Evolutionary conservation across 202 grass and related monocot species (phyloP).

Genomic region (Elaeis oleifera): DNA sequence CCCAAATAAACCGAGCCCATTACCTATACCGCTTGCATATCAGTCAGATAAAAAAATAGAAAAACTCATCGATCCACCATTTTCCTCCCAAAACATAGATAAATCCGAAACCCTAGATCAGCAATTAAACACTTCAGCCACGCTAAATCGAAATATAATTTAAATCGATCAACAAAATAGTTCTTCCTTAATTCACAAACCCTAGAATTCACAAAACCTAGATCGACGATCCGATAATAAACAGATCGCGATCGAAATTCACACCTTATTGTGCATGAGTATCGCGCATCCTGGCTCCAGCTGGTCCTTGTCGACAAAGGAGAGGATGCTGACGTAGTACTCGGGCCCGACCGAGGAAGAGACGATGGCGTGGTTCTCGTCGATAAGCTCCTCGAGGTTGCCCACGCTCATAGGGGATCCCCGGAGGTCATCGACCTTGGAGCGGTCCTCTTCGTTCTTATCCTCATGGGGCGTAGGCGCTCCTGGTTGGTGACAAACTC

Average conservation of each 20-base stretch:
- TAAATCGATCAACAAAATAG: too few relatives aligned
- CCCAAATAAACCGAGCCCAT: too few relatives aligned
- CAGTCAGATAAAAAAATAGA: too few relatives aligned
- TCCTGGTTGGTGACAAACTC: slow-evolving; percentile 93
- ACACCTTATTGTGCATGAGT: slow-evolving; percentile 93
- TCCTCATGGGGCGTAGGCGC: slow-evolving; percentile 87
- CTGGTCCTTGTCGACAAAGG: slow-evolving; percentile 98
- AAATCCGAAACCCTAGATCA: too few relatives aligned
- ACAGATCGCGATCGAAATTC: neutral
- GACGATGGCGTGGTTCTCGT: slow-evolving; percentile 94
- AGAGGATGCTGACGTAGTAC: slow-evolving; percentile 94
- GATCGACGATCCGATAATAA: slow-evolving; percentile 11
- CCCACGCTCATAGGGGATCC: slow-evolving; percentile 95
- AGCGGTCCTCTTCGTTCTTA: slow-evolving; percentile 93
- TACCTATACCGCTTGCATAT: too few relatives aligned
- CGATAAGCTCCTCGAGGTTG: slow-evolving; percentile 98
- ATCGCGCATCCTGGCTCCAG: slow-evolving; percentile 94
- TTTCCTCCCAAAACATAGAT: too few relatives aligned
- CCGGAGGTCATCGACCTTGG: slow-evolving; percentile 91
- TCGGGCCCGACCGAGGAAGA: slow-evolving; percentile 90
- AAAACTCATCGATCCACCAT: too few relatives aligned
- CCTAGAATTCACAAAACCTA: neutral
- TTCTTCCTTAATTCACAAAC: too few relatives aligned
- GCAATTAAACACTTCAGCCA: too few relatives aligned
- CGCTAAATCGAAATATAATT: too few relatives aligned